phyloP scores from a whole-genome alignment of 768 basidiomycete species.

The Boletus sp. region DNA sequence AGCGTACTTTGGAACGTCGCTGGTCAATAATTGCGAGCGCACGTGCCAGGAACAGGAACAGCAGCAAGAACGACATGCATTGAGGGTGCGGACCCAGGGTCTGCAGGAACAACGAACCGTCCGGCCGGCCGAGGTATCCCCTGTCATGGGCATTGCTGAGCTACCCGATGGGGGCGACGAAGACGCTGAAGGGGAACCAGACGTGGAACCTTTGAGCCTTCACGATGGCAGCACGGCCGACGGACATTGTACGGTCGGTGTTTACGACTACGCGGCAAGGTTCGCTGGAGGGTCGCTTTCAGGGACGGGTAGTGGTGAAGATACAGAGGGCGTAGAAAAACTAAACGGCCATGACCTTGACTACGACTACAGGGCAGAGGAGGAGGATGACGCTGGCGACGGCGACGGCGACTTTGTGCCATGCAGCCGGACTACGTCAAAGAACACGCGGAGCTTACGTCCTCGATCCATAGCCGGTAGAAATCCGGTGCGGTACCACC shows the following conservation, averaged over 20 bases:
- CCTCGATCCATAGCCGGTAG: constrained; percentile 32
- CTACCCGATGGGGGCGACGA: constrained; percentile 31
- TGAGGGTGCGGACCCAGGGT: constrained; percentile 32
- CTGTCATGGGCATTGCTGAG: constrained; percentile 29
- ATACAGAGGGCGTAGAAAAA: constrained; percentile 27
- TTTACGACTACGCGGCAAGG: constrained; percentile 22
- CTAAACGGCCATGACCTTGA: constrained; percentile 18
- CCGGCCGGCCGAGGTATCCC: constrained; percentile 32
- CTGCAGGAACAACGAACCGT: constrained; percentile 32
- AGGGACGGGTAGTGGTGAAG: constrained; percentile 25
- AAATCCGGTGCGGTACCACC: constrained; percentile 33
- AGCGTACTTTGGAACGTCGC: constrained; percentile 28
- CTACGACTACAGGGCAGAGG: constrained; percentile 31
- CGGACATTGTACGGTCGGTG: constrained; percentile 30
- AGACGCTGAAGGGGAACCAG: constrained; percentile 36
- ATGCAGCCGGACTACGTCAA: constrained; percentile 33
- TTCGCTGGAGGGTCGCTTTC: constrained; percentile 20
- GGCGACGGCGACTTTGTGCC: constrained; percentile 35
- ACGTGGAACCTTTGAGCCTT: constrained; percentile 27
- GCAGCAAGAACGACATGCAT: constrained; percentile 28
- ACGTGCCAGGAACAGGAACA: constrained; percentile 40
- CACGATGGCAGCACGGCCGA: constrained; percentile 12
- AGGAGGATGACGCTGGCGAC: constrained; percentile 31
- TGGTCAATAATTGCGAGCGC: constrained; percentile 33
- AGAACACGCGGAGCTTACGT: constrained; percentile 37